These are phyloP conservation scores for Starmerella kuoi DNA, from an alignment of 805 yeast species.

Conservation along the genomic window DNA sequence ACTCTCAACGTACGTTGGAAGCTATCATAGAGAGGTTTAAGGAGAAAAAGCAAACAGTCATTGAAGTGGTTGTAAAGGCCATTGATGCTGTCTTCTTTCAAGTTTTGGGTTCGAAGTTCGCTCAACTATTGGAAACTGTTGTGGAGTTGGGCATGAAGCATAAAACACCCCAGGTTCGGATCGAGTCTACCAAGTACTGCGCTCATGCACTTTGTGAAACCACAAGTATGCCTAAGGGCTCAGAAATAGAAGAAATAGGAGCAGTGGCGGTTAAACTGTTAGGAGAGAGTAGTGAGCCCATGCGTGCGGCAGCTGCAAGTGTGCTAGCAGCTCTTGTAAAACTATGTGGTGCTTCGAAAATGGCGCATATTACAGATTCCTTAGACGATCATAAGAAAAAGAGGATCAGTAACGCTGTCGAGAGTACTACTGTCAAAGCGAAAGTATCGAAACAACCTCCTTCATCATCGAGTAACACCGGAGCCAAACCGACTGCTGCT, in stretches of 20 bases:
- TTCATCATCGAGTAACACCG: background rate
- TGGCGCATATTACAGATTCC: conserved; percentile 48
- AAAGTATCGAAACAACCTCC: conserved; percentile 12
- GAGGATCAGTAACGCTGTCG: conserved; percentile 51
- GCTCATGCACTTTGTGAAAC: conserved; percentile 50
- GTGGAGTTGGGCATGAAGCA: conserved; percentile 49
- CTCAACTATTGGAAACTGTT: conserved; percentile 9
- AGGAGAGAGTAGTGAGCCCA: conserved; percentile 72
- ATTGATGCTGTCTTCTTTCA: conserved; percentile 46
- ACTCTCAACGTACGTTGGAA: conserved; percentile 39
- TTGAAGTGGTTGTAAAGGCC: conserved; percentile 56
- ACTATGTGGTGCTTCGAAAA: conserved; percentile 61
- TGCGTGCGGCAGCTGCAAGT: conserved; percentile 65
- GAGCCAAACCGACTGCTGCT: background rate
- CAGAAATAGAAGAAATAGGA: conserved; percentile 48
- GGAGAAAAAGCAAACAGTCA: conserved; percentile 71
- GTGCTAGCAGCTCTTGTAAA: conserved; percentile 72
- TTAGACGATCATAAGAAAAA: conserved; percentile 64
- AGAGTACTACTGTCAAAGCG: conserved; percentile 44
- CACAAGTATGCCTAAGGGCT: conserved; percentile 35
- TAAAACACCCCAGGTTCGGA: conserved; percentile 72
- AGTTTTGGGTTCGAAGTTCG: conserved; percentile 20
- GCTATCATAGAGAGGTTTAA: conserved; percentile 72
- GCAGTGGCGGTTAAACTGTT: conserved; percentile 49
- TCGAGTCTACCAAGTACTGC: conserved; percentile 55